phyloP scores from a whole-genome alignment of 2,329 filamentous ascomycete genomes.

The Massarina eburnea region DNA sequence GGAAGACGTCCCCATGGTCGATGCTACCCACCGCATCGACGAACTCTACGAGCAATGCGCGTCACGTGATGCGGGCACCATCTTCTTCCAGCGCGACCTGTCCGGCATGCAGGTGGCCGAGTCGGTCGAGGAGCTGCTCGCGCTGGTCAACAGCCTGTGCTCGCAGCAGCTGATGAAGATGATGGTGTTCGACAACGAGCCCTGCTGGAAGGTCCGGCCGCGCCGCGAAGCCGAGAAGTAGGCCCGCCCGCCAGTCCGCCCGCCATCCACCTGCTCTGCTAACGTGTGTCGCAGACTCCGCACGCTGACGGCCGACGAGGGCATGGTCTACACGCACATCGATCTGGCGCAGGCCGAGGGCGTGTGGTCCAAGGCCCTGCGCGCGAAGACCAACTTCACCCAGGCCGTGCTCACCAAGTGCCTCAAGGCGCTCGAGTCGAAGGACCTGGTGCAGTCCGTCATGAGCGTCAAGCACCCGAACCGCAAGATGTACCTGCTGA shows the following conservation, averaged over 20 bases:
- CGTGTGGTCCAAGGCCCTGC: conserved; percentile 88
- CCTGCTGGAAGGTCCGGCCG: conserved; percentile 42
- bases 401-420: conserved; percentile 78
- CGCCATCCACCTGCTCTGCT: neutral
- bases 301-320: conserved; percentile 66
- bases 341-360: conserved; percentile 83
- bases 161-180: conserved; percentile 42
- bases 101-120: conserved; percentile 40
- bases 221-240: conserved; percentile 42
- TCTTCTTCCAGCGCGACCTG: conserved; percentile 45
- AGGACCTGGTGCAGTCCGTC: conserved; percentile 82
- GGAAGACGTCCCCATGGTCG: conserved; percentile 15
- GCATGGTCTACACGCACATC: conserved; percentile 84
- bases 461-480: conserved; percentile 89
- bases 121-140: conserved; percentile 34
- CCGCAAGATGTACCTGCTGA: conserved; percentile 95
- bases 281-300: conserved; percentile 32
- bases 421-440: conserved; percentile 80
- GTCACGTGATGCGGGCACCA: conserved; percentile 33
- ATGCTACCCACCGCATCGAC: conserved; percentile 25
- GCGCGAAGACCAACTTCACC: conserved; percentile 77
- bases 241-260: conserved; percentile 3
- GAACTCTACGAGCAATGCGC: conserved; percentile 44
- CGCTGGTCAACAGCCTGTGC: conserved; percentile 36
- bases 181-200: conserved; percentile 38